Conservation (phyloP, 805 yeast genomes). For the Metschnikowia anglica region DNA sequence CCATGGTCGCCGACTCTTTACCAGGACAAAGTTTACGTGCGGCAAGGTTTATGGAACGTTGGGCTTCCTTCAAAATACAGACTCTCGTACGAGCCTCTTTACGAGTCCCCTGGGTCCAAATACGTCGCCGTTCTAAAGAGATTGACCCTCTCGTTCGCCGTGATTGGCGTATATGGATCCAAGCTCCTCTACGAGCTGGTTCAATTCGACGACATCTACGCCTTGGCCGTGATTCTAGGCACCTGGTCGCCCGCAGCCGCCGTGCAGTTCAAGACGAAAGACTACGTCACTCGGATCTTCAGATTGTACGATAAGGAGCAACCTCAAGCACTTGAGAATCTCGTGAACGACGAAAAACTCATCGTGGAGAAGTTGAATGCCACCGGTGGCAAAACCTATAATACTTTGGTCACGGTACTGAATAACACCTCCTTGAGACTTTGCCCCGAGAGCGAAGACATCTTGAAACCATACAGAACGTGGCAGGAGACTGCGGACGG, state of each 20-base stretch:
- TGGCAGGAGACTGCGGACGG: constrained; percentile 42
- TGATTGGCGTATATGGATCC: constrained; percentile 61
- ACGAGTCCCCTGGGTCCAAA: constrained; percentile 60
- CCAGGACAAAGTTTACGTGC: constrained; percentile 44
- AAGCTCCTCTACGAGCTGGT: constrained; percentile 55
- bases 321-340: constrained; percentile 63
- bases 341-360: constrained; percentile 60
- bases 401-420: constrained; percentile 54
- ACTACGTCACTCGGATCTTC: constrained; percentile 71
- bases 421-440: constrained; percentile 38
- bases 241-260: constrained; percentile 57
- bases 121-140: constrained; percentile 64
- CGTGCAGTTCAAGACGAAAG: constrained; percentile 52
- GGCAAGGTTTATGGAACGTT: constrained; percentile 37
- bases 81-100: constrained; percentile 60
- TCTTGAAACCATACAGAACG: constrained; percentile 29
- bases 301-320: constrained; percentile 62
- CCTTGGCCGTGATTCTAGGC: constrained; percentile 43
- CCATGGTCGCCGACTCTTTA: constrained; percentile 48
- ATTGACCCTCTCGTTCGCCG: constrained; percentile 59
- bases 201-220: constrained; percentile 51
- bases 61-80: constrained; percentile 53
- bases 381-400: constrained; percentile 65
- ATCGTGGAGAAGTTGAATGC: constrained; percentile 65
- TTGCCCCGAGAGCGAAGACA: constrained; percentile 17